These are phyloP conservation scores for Neurospora sp. DNA, from an alignment of 495 filamentous ascomycete species.

Conservation along the genomic window DNA sequence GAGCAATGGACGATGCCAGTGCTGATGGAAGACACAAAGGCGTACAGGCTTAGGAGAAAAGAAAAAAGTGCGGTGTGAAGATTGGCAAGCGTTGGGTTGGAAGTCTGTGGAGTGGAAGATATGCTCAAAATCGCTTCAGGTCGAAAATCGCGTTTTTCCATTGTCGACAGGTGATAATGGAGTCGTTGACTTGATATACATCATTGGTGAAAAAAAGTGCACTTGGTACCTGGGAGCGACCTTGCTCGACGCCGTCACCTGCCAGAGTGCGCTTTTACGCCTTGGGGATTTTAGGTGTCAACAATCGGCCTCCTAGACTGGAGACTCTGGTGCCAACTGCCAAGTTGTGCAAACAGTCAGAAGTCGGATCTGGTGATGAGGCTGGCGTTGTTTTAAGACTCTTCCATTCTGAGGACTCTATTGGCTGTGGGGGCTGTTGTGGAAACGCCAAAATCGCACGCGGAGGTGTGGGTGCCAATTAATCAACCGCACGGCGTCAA, in stretches of 20 bases:
- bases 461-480: constrained; percentile 7
- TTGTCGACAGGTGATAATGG: not conserved
- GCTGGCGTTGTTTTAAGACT: not conserved
- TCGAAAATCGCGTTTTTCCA: not conserved
- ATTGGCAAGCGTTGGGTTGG: not conserved
- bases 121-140: not conserved
- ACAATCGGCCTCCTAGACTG: not conserved
- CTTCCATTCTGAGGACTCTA: not conserved
- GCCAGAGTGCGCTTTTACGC: not conserved
- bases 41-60: not conserved
- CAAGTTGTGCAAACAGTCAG: not conserved
- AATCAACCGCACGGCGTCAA: not conserved
- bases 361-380: not conserved
- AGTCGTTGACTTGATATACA: not conserved
- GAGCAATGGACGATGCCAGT: constrained; percentile 4
- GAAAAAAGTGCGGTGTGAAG: not conserved
- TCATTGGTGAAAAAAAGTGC: not conserved
- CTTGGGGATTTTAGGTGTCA: not conserved
- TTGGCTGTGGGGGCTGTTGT: not conserved
- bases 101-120: not conserved
- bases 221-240: not conserved
- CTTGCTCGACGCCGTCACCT: not conserved
- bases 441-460: not conserved
- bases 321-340: not conserved
- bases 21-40: not conserved